A percentile compares a stretch with the other conserved stretches of the same genome.
Conservation (phyloP, 1,284 basidiomycete species). For the Leccinum holopus region DNA sequence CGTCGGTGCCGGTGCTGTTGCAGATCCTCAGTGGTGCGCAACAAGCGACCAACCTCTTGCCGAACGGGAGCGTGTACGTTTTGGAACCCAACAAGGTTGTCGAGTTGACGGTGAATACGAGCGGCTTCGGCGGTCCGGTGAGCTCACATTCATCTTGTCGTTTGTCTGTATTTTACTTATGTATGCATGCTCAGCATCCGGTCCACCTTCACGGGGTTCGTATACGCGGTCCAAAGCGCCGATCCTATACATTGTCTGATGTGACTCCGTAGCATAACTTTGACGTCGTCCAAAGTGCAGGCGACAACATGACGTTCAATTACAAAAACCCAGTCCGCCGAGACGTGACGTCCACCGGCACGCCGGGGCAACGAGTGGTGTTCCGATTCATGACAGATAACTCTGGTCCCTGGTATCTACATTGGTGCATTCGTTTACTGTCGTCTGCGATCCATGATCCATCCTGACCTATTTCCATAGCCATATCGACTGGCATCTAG, state of each 20-base stretch:
- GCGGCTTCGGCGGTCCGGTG: not conserved
- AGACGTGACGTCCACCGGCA: not conserved
- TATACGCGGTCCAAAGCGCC: not conserved
- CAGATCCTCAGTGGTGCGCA: not conserved
- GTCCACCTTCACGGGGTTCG: not conserved
- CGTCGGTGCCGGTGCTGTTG: not conserved
- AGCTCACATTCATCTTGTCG: not conserved
- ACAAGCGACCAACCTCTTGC: not conserved
- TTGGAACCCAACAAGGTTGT: not conserved
- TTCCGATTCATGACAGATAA: not conserved
- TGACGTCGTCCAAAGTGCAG: not conserved
- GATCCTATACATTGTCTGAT: not conserved
- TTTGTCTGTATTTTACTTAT: not conserved
- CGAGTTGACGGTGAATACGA: not conserved
- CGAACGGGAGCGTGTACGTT: not conserved
- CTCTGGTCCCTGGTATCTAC: constrained; percentile 23
- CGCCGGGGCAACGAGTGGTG: not conserved
- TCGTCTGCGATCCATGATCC: not conserved
- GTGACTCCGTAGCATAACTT: not conserved
- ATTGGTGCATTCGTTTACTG: constrained; percentile 35
- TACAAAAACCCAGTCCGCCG: not conserved
- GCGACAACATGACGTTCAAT: not conserved
- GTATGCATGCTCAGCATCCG: not conserved
- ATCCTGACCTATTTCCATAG: constrained; percentile 19
- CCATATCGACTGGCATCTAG: constrained; percentile 50